Evolutionary conservation across 2,329 filamentous ascomycete genomes (phyloP), one percentile per base, ranked within the genome.

Genomic region (Nemania sp.): DNA sequence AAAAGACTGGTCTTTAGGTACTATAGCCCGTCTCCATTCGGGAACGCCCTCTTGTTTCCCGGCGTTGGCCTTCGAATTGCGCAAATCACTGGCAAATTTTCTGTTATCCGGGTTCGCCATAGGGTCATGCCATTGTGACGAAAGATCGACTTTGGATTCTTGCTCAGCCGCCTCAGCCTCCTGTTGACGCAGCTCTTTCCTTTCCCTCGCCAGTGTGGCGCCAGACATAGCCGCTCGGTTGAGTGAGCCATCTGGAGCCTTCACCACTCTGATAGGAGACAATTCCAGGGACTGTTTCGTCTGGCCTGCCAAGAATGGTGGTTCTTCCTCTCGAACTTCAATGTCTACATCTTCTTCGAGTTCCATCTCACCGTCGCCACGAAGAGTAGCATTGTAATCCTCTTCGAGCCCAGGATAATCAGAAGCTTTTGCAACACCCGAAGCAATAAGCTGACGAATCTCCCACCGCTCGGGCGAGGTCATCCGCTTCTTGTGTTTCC

Each of bases 401-500:
- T 97, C 91, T 62, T 97, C 90, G 23, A 97, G 81, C 60, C 97
- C 93, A 0, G 94, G 94, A 68, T 96, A 97, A 64, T 97, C 93
- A 0, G 90, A 89, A 0, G 91, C 92, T 64, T 94, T 96, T 15
- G 91, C 88, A 7, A 95, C 93, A 40, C 95, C 94, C 4, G 94
- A 96, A 3, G 93, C 91, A 66, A 99, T 97, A 47, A 99, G 79
- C 68, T 99, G 94, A 58, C 93, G 86, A 59, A 99, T 97, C 70
- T 99, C 94, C 93, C 94, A 99, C 67, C 94, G 80, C 69, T 99
- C 94, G 1, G 94, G 94, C 12, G 93, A 97, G 0, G 93, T 97
- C 86, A 97, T 87, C 47, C 94, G 82, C 76, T 99, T 99, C 70
- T 90, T 91, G 50, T 87, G 87, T 40, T 79, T 81, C 61, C 79